Evolutionary conservation across 306 rosid species (phyloP).

Genomic region (Lathyrus oleraceus): DNA sequence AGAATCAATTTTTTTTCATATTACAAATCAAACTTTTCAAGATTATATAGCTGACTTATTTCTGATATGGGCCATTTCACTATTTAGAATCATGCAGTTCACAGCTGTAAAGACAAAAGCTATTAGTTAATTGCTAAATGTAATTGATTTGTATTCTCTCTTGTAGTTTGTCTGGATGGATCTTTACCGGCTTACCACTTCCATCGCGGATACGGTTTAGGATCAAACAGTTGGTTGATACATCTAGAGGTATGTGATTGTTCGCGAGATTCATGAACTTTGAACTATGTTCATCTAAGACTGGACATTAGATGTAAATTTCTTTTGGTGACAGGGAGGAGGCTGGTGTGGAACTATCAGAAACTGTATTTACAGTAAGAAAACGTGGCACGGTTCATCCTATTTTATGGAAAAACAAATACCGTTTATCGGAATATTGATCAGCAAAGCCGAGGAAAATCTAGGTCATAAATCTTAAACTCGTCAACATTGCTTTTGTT

Average conservation of each 20-base stretch:
- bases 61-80: constrained; percentile 23
- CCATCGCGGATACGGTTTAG: constrained; percentile 55
- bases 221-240: constrained; percentile 56
- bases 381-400: constrained; percentile 84
- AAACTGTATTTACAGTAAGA: constrained; percentile 70
- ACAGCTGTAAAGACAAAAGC: constrained; percentile 31
- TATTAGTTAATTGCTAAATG: constrained; percentile 25
- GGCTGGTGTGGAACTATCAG: constrained; percentile 82
- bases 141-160: constrained; percentile 36
- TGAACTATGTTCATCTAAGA: constrained; percentile 18
- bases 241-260: constrained; percentile 45
- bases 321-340: constrained; percentile 86
- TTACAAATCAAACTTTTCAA: constrained; percentile 19
- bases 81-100: constrained; percentile 20
- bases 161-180: constrained; percentile 54
- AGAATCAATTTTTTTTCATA: not conserved
- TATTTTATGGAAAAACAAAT: constrained; percentile 70
- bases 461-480: constrained; percentile 53
- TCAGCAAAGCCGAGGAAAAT: constrained; percentile 70
- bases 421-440: constrained; percentile 76
- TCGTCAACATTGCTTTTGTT: constrained; percentile 1
- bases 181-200: constrained; percentile 53
- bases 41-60: constrained; percentile 26
- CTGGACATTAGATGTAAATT: not conserved
- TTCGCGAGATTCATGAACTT: constrained; percentile 1